Conservation (phyloP, 352 stramenopile genomes). For the Saprolegnia parasitica region DNA sequence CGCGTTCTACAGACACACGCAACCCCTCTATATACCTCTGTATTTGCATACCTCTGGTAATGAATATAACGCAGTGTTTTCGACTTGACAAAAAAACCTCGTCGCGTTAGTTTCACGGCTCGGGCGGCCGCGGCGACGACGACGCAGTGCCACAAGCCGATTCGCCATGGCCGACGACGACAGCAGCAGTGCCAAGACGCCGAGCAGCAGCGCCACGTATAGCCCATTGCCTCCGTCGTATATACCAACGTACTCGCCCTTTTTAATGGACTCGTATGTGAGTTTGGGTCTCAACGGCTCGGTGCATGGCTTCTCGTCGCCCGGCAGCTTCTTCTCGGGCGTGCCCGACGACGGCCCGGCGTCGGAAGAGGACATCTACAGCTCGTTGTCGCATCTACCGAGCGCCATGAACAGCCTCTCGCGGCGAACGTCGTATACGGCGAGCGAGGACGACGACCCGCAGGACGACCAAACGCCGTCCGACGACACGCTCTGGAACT, state of each 20-base stretch:
- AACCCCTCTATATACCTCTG: no score
- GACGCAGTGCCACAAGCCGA: background rate
- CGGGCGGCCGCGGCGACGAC: no score
- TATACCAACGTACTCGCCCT: conserved; percentile 24
- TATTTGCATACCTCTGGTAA: background rate
- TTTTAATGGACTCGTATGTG: conserved; percentile 28
- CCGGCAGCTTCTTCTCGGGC: conserved; percentile 27
- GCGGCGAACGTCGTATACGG: background rate
- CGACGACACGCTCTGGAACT: conserved; percentile 20
- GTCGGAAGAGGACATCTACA: conserved; percentile 26
- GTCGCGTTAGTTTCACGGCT: background rate
- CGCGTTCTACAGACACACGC: no score
- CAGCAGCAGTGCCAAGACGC: background rate
- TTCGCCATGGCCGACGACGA: background rate
- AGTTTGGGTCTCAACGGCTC: conserved; percentile 18
- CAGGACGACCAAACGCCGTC: background rate
- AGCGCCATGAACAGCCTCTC: conserved; percentile 5
- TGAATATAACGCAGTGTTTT: background rate
- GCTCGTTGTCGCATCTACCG: conserved; percentile 28
- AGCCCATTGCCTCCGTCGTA: conserved; percentile 19
- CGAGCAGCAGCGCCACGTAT: background rate
- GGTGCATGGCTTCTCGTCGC: conserved; percentile 16
- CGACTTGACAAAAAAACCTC: background rate
- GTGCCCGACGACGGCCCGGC: conserved; percentile 5
- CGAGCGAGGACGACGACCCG: conserved; percentile 3